Evolutionary conservation across 1,139 yeast species (phyloP).

Genomic region (Magnusiomyces ingens): DNA sequence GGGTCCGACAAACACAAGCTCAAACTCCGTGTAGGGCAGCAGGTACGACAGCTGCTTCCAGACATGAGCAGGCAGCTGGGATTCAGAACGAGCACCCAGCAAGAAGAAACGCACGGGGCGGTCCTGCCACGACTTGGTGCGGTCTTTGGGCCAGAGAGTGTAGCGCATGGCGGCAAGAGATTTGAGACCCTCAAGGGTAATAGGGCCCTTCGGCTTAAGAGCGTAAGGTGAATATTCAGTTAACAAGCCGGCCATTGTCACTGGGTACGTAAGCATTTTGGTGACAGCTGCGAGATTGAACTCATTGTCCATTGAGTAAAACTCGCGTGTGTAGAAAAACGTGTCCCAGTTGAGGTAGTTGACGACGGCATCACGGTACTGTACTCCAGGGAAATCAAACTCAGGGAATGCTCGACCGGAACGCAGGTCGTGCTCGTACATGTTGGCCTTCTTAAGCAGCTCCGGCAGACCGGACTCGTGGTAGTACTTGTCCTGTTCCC

Average conservation of each 20-base stretch:
- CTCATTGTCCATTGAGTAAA: constrained; percentile 94
- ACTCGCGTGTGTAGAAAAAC: constrained; percentile 85
- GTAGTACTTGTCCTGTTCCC: constrained; percentile 73
- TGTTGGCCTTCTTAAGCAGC: constrained; percentile 73
- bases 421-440: constrained; percentile 90
- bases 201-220: constrained; percentile 75
- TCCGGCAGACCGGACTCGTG: constrained; percentile 61
- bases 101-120: constrained; percentile 86
- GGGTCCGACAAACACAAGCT: constrained; percentile 90
- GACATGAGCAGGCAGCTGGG: constrained; percentile 87
- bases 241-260: constrained; percentile 76
- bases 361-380: constrained; percentile 68
- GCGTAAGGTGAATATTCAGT: constrained; percentile 83
- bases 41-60: constrained; percentile 91
- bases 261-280: constrained; percentile 86
- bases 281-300: constrained; percentile 94
- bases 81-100: constrained; percentile 88
- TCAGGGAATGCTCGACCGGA: constrained; percentile 93
- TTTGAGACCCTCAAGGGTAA: constrained; percentile 86
- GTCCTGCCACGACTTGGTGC: constrained; percentile 52
- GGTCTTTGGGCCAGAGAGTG: constrained; percentile 72
- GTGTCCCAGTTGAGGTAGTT: constrained; percentile 89
- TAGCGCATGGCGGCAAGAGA: constrained; percentile 87
- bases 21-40: constrained; percentile 77
- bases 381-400: constrained; percentile 82